Conservation (phyloP, 1,284 basidiomycete species). For the Earliella scabrosa region DNA sequence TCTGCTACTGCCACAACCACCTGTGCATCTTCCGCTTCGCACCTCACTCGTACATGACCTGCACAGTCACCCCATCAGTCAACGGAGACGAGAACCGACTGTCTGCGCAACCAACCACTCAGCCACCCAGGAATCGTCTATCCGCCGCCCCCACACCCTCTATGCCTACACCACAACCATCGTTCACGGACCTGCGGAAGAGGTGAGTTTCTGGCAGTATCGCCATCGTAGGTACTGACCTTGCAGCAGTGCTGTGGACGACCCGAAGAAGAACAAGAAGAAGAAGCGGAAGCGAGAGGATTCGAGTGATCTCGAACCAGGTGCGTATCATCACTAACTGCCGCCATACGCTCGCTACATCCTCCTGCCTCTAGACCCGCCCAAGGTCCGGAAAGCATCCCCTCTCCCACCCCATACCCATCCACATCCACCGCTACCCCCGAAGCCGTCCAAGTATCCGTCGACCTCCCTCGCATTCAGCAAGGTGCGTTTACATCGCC, state of each 20-base stretch:
- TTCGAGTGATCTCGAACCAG: conserved; percentile 72
- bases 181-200: conserved; percentile 44
- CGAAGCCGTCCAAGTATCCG: conserved; percentile 57
- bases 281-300: conserved; percentile 86
- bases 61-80: conserved; percentile 52
- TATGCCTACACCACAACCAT: conserved; percentile 38
- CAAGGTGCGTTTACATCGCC: conserved; percentile 47
- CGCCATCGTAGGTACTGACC: conserved; percentile 8
- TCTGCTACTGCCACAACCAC: background rate
- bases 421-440: conserved; percentile 43
- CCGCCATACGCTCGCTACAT: background rate
- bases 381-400: conserved; percentile 61
- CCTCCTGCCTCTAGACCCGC: conserved; percentile 41
- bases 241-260: conserved; percentile 41
- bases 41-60: background rate
- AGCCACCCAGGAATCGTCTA: conserved; percentile 40
- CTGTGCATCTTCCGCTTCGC: background rate
- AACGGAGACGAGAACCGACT: conserved; percentile 51
- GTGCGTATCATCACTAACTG: conserved; percentile 32
- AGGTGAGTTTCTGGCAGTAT: conserved; percentile 37
- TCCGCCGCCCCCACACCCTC: conserved; percentile 43
- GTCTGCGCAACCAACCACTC: conserved; percentile 34
- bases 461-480: conserved; percentile 46
- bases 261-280: conserved; percentile 72
- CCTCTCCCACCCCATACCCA: conserved; percentile 42